Base-by-base conservation (phyloP, 352 stramenopile genomes). In the Phytophthora ohioensis region DNA sequence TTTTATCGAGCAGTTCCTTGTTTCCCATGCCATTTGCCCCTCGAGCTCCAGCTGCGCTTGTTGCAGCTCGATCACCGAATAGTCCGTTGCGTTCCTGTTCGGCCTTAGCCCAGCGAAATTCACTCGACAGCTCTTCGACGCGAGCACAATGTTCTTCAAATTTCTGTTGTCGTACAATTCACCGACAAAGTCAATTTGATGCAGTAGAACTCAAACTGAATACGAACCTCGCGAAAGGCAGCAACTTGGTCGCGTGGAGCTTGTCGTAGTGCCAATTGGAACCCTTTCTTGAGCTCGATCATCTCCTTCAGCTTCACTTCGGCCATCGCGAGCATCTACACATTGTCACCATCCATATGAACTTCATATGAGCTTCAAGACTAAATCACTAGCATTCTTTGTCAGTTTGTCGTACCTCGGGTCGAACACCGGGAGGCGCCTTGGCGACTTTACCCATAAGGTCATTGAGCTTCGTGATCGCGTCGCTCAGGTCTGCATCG, bases 301-400 rank as follows among this genome's bases (percentile, higher is more conserved):
- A 91, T 84, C 73, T 96, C 87, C 30, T 88, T 88, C 52, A 94
- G 78, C 73, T 95, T 95, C 60, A 92, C 92, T 42, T 95, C 86
- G 17, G 86, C 89, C 73, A 88, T 88, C 4, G 59, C 70, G 13
- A 96, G 76, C 54, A 96, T 73, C 89, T 94, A 68, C 43, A 45
- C 17, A 57, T 27, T 21, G 21, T 38, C 58, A 57, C 34, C 21
- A 27, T 27, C 21, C 21, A 27, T 27, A 27, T 27, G 21, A 27
- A 27, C 21, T 27, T 27, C 21, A 27, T 27, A 27, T 27, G 21
- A 27, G 21, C 21, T 27, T 27, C 21, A 27, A 21, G 21, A 21
- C 21, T 21, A 21, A 21, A 21, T 21, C 21, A 27, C 21, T 27
- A 27, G 21, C 21, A 27, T 27, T 27, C 21, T 27, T 27, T 27